Conservation (phyloP, 2,329 filamentous ascomycete genomes). For the Xylaria sp. region DNA sequence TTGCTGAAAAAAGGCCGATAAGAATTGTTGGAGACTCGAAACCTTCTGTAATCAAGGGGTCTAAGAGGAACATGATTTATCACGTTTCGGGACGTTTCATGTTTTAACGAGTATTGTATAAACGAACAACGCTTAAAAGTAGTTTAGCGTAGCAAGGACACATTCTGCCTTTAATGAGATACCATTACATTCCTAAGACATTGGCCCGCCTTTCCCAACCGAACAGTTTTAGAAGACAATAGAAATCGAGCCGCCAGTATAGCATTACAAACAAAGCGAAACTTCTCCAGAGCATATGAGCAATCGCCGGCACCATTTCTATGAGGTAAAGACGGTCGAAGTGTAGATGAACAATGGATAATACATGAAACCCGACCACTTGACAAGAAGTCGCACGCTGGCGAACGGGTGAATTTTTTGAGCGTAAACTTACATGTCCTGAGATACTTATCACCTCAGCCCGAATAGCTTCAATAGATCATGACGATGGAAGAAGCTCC, state of each 20-base stretch:
- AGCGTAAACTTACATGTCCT: background rate
- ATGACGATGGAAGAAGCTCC: conserved; percentile 79
- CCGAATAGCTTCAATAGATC: conserved; percentile 69
- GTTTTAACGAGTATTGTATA: background rate
- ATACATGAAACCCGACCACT: background rate
- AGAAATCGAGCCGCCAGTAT: background rate
- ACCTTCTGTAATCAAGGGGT: background rate
- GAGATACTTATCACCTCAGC: conserved; percentile 41
- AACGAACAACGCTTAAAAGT: background rate
- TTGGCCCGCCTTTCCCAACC: background rate
- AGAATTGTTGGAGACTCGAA: background rate
- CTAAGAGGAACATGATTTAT: background rate
- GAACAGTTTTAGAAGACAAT: background rate
- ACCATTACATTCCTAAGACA: conserved; percentile 1
- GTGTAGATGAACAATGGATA: no score
- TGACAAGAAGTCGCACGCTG: background rate
- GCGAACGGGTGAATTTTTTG: background rate
- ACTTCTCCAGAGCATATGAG: background rate
- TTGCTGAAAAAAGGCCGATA: no score
- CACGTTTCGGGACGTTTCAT: background rate
- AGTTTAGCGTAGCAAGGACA: conserved; percentile 5
- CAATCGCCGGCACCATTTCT: background rate
- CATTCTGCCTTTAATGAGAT: conserved; percentile 14
- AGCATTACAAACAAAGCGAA: background rate
- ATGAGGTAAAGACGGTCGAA: background rate